Base-by-base conservation (phyloP, 2,329 filamentous ascomycete genomes). In the Trichoderma guizhouense region DNA sequence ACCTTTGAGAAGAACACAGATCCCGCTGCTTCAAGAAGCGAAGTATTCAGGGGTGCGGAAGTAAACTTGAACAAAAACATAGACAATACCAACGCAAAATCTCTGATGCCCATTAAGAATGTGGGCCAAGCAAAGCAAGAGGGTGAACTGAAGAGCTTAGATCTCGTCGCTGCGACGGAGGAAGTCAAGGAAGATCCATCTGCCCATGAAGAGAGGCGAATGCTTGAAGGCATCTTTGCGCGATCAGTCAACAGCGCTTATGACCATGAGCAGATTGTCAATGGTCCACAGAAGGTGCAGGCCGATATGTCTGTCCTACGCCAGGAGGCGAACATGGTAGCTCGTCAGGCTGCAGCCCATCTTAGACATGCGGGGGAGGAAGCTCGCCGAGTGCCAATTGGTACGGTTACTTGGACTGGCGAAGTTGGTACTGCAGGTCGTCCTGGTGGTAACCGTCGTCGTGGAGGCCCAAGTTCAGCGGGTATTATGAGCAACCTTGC, bases 341-440 rank as follows among this genome's bases (percentile, higher is more conserved):
- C 94, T 3, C 89, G 91, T 0, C 86, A 92, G 77, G 95, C 95
- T 2, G 93, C 93, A 0, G 88, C 88, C 26, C 91, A 93, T 74
- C 88, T 98, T 2, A 89, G 90, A 34, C 89, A 89, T 72, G 91
- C 94, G 11, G 90, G 89, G 55, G 89, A 95, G 77, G 87, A 91
- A 34, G 94, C 95, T 3, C 87, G 90, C 12, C 87, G 85, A 9
- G 85, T 95, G 1, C 93, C 93, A 0, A 91, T 94, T 36, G 95
- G 95, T 8, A 94, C 93, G 0, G 93, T 96, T 9, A 98, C 95
- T 1, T 98, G 95, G 95, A 98, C 95, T 0, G 95, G 96, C 1
- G 89, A 92, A 76, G 90, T 92, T 61, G 95, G 95, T 11, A 88
- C 91, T 64, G 90, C 90, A 5, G 95, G 95, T 1, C 86, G 92